A percentile compares a stretch with the other conserved stretches of the same genome.
Evolutionary conservation across 106 monocot genomes (phyloP).

Genomic region (Triglochin maritima): DNA sequence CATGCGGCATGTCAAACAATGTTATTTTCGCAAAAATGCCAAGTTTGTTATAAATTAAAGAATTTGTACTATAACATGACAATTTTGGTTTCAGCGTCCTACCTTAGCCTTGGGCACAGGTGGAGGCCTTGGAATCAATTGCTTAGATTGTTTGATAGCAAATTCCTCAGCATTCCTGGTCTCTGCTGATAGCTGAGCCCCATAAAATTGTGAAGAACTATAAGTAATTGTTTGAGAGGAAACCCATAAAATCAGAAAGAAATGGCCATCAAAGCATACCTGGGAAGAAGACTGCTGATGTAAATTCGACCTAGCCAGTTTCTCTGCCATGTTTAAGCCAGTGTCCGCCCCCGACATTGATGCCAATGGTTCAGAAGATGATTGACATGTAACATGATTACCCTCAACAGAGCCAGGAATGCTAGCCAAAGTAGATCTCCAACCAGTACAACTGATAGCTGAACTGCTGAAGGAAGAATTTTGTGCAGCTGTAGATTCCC

Average conservation of each 20-base stretch:
- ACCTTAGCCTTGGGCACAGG: conserved; percentile 7
- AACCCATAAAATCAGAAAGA: no score
- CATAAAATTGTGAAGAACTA: not conserved
- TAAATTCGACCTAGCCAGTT: conserved; percentile 46
- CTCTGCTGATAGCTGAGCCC: conserved; percentile 3
- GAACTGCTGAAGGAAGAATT: conserved; percentile 22
- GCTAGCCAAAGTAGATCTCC: conserved; percentile 61
- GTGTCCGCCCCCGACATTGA: conserved; percentile 3
- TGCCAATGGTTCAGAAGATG: conserved; percentile 2
- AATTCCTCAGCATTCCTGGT: conserved; percentile 13
- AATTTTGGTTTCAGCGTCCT: not conserved
- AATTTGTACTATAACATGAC: no score
- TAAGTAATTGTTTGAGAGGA: no score
- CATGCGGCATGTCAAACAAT: no score
- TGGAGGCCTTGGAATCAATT: conserved; percentile 13
- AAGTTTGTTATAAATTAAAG: no score
- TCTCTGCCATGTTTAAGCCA: conserved; percentile 67
- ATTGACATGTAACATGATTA: no score
- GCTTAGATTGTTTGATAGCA: conserved; percentile 11
- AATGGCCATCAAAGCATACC: conserved; percentile 18
- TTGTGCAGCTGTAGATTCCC: conserved; percentile 22
- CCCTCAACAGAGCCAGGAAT: not conserved
- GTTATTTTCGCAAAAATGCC: no score
- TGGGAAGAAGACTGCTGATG: conserved; percentile 23
- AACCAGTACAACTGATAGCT: conserved; percentile 34